Evolutionary conservation across 129 eudicot genomes (phyloP).

Genomic region (Helianthus tuberosus): DNA sequence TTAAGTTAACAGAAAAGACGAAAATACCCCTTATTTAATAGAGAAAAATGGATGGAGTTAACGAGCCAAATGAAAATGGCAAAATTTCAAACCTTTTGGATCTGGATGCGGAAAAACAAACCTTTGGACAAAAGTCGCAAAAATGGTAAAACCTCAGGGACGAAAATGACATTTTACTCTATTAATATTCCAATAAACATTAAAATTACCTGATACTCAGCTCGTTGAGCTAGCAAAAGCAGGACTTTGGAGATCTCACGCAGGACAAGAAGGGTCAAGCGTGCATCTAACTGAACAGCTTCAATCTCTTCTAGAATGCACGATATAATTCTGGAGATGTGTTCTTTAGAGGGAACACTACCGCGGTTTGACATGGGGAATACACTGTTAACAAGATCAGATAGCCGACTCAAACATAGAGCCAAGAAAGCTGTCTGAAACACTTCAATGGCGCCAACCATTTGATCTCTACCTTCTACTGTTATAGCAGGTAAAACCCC

Average conservation of each 20-base stretch:
- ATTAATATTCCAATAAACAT: neutral
- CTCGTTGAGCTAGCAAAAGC: conserved; percentile 81
- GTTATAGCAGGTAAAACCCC: conserved; percentile 91
- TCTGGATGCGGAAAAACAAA: too few species aligned
- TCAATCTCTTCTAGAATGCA: conserved; percentile 92
- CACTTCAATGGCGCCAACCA: conserved; percentile 71
- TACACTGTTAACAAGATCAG: conserved; percentile 81
- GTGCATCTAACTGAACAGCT: conserved; percentile 82
- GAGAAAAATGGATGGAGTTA: too few species aligned
- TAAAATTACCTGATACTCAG: conserved; percentile 83
- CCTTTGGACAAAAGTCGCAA: too few species aligned
- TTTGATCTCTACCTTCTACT: conserved; percentile 77
- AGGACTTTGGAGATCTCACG: conserved; percentile 87
- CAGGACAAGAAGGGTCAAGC: conserved; percentile 82
- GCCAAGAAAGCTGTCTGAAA: conserved; percentile 81
- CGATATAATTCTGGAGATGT: conserved; percentile 69
- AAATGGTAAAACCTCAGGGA: too few species aligned
- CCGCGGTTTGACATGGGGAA: conserved; percentile 92
- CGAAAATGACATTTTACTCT: neutral
- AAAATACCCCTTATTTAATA: too few species aligned
- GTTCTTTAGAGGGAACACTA: conserved; percentile 84
- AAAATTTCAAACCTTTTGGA: neutral
- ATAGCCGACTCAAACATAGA: conserved; percentile 71
- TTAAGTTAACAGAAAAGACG: too few species aligned
- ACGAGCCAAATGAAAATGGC: neutral